phyloP scores from a whole-genome alignment of 331 rosid genomes.

The Acacia pycnantha region DNA sequence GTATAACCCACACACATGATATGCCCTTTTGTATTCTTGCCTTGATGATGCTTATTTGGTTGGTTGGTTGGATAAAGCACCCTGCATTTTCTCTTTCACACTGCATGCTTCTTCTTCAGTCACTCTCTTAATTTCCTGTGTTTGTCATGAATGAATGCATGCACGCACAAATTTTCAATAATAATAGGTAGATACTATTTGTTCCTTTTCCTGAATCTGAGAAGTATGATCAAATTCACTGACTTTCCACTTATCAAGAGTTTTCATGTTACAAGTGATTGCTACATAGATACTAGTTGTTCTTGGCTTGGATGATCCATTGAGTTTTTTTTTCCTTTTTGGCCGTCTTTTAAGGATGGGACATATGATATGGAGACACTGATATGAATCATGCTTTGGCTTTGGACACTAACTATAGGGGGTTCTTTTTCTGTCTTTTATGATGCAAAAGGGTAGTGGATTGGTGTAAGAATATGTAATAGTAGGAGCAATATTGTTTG shows the following conservation, averaged over 20 bases:
- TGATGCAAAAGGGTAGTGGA: conserved; percentile 42
- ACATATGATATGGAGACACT: conserved; percentile 21
- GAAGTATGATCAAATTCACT: neutral
- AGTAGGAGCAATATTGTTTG: conserved; percentile 38
- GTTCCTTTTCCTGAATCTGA: too few relatives aligned
- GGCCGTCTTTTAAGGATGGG: conserved; percentile 10
- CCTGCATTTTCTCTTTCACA: conserved; percentile 50
- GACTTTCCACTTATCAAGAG: neutral
- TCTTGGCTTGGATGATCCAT: conserved; percentile 1
- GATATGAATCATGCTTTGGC: conserved; percentile 44
- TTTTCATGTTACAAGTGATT: neutral
- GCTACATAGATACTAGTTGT: neutral
- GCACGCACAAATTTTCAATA: neutral
- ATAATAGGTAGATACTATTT: neutral
- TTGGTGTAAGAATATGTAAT: conserved; percentile 34
- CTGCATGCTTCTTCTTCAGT: conserved; percentile 41
- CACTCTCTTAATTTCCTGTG: conserved; percentile 39
- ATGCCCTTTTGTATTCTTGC: conserved; percentile 49
- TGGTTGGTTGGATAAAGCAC: conserved; percentile 66
- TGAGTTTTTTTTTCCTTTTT: conserved; percentile 2
- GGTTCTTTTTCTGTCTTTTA: conserved; percentile 40
- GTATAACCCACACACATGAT: conserved; percentile 66
- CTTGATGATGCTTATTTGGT: conserved; percentile 37
- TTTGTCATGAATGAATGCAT: conserved; percentile 11
- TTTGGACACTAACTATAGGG: conserved; percentile 30